Evolutionary conservation across 2,329 filamentous ascomycete species (phyloP).

Genomic region (Phaeomoniella chlamydospora): DNA sequence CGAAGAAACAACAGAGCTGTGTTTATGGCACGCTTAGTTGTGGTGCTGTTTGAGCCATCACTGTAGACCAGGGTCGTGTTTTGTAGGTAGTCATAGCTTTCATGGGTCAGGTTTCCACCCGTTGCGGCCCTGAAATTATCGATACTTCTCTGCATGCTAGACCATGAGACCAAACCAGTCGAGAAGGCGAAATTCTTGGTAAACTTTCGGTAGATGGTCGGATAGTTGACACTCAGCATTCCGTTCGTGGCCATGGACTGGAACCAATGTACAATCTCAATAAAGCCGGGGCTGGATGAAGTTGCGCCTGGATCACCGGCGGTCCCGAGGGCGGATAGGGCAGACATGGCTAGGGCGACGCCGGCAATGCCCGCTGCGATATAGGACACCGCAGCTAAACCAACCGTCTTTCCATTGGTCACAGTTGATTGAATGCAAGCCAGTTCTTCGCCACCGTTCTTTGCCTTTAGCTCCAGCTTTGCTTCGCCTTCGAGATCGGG

Average conservation of each 20-base stretch:
- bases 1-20: slow-evolving; percentile 15
- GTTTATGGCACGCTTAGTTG: slow-evolving; percentile 44
- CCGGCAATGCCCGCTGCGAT: slow-evolving; percentile 72
- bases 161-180: slow-evolving; percentile 71
- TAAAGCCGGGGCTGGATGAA: slow-evolving; percentile 67
- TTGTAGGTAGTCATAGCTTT: slow-evolving; percentile 59
- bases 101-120: slow-evolving; percentile 72
- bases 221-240: slow-evolving; percentile 86
- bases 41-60: slow-evolving; percentile 36
- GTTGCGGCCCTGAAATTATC: slow-evolving; percentile 69
- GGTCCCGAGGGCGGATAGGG: slow-evolving; percentile 53
- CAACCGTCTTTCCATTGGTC: slow-evolving; percentile 73
- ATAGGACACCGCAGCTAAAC: slow-evolving; percentile 64
- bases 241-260: slow-evolving; percentile 90
- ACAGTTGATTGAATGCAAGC: slow-evolving; percentile 75
- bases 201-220: slow-evolving; percentile 77
- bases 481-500: slow-evolving; percentile 83
- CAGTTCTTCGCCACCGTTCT: slow-evolving; percentile 46
- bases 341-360: slow-evolving; percentile 62
- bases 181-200: slow-evolving; percentile 89
- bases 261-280: slow-evolving; percentile 76
- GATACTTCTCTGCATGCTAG: slow-evolving; percentile 63
- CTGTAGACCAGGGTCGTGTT: slow-evolving; percentile 63
- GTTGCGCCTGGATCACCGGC: slow-evolving; percentile 45
- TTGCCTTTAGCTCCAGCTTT: slow-evolving; percentile 56